Percentiles rank a stretch among this genome's conserved stretches.
phyloP scores from a whole-genome alignment of 2,329 filamentous ascomycete genomes.

The Diaporthe sp. region DNA sequence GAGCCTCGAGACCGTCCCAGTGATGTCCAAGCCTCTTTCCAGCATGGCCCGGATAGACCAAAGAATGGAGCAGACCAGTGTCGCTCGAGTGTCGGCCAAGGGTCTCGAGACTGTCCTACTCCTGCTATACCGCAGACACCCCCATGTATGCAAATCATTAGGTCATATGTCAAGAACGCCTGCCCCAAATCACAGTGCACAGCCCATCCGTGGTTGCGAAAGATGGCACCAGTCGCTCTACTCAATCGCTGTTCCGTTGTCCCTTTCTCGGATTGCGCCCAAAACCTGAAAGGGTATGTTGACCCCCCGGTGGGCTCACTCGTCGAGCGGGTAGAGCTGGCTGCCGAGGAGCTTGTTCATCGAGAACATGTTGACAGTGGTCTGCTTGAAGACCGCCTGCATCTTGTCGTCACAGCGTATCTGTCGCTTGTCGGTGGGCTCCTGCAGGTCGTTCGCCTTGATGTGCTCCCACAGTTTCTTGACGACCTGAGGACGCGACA shows the following conservation, averaged over 20 bases:
- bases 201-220: conserved; percentile 20
- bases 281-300: not conserved
- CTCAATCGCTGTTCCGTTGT: not conserved
- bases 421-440: conserved; percentile 90
- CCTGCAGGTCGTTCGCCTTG: conserved; percentile 88
- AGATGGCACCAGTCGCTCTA: conserved; percentile 3
- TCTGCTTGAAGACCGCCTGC: conserved; percentile 91
- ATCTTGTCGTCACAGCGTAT: conserved; percentile 94
- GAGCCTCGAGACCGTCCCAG: not conserved
- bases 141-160: conserved; percentile 36
- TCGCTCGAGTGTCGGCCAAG: not conserved
- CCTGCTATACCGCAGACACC: conserved; percentile 19
- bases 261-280: conserved; percentile 6
- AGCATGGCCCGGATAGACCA: not conserved
- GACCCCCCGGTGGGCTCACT: conserved; percentile 52
- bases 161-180: conserved; percentile 36
- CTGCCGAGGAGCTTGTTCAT: conserved; percentile 97
- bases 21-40: not conserved
- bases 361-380: conserved; percentile 97
- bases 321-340: conserved; percentile 89
- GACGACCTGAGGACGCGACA: conserved; percentile 94
- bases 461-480: conserved; percentile 98
- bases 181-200: conserved; percentile 28
- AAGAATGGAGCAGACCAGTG: conserved; percentile 8
- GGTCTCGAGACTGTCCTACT: conserved; percentile 22